Conservation (phyloP, 176 grass and related monocot species). For the Bolboschoenus planiculmis region DNA sequence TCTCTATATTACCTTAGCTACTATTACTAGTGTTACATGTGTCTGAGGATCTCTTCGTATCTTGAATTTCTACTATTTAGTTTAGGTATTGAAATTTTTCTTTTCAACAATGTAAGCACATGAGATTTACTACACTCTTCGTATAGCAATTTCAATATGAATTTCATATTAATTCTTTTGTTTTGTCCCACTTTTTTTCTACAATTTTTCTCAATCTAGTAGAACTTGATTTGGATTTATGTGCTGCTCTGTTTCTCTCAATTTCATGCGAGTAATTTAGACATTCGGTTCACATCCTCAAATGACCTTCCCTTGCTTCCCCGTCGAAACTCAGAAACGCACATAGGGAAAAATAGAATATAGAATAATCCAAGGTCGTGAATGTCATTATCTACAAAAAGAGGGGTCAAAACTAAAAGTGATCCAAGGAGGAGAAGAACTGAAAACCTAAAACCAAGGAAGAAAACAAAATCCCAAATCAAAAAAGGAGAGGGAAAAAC, state of each 20-base stretch:
- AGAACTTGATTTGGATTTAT: background rate
- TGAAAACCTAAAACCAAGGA: background rate
- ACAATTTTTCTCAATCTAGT: background rate
- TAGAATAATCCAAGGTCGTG: background rate
- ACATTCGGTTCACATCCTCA: background rate
- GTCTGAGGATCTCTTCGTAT: background rate
- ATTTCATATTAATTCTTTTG: background rate
- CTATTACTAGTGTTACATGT: background rate
- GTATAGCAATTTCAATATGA: background rate
- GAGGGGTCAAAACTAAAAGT: background rate
- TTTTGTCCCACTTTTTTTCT: background rate
- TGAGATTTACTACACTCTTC: background rate
- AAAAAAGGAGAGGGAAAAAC: background rate
- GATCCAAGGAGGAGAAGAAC: background rate
- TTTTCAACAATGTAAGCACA: background rate
- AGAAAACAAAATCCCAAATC: background rate
- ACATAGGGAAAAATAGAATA: background rate
- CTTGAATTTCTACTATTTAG: no score
- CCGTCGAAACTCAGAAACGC: background rate
- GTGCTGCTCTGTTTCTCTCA: background rate
- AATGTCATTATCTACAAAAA: background rate
- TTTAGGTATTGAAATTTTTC: background rate
- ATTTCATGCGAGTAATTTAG: background rate
- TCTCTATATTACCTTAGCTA: background rate
- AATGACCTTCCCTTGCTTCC: background rate